Base-by-base conservation (phyloP, 192 early-diverging fungal genomes). In the Diversispora eburnea region DNA sequence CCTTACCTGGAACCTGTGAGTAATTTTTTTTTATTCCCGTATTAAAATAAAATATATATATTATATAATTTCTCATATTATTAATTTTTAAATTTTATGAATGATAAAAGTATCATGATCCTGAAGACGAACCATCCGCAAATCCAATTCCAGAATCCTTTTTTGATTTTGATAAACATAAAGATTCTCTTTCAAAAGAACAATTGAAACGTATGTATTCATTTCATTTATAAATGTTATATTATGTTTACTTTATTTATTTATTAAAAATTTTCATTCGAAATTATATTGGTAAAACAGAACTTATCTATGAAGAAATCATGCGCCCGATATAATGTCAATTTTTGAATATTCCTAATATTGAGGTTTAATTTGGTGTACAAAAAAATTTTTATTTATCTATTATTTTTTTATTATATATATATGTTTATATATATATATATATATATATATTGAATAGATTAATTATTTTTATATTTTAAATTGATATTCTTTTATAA, bases 91-190 rank as follows among this genome's bases (percentile, higher is more conserved):
- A 8, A 17, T 22, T 22, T 8, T 43, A 3, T 49, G 4, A 33
- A 45, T n/a, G 4, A 25, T 72, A 46, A 20, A 25, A 73, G 72
- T 93, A 91, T 76, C 91, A 93, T 76, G 78, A 88, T 56, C 86
- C 87, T 19, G 90, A 91, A 48, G 91, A 93, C 74, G 91, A 94
- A 77, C 92, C 92, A 45, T 82, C 79, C 19, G 88, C 90, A 77
- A 83, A 84, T 9, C 89, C 90, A 45, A 88, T 93, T 76, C 89
- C 88, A 10, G 84, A 85, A 73, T 87, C 84, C 69, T 93, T 93
- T 77, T 93, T 93, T 78, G 91, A 92, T 75, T 93, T 93, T 87
- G 92, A 93, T 75, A 89, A 88, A 81, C 90, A 90, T 82, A 92
- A 91, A 78, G 92, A 93, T 67, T 86, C 87, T 77, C 85, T 93